Conservation (phyloP, 352 stramenopile species). For the Globisporangium iwayamae region DNA sequence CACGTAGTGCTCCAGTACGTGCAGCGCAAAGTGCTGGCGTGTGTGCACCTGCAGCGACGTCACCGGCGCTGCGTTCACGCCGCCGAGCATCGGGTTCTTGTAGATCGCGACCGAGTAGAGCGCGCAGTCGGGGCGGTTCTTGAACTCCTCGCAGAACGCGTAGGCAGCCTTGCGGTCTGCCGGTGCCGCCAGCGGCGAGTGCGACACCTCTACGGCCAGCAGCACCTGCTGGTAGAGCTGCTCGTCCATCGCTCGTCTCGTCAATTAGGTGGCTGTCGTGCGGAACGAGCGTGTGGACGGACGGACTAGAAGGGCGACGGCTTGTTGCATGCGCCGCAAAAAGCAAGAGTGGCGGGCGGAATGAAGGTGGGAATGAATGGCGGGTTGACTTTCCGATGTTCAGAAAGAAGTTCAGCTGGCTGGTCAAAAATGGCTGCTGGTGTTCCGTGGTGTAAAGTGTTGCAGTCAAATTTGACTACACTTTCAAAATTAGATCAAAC, state of each 20-base stretch:
- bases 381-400: background rate
- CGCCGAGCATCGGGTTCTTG: constrained; percentile 36
- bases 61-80: background rate
- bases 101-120: constrained; percentile 74
- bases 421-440: background rate
- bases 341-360: background rate
- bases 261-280: no score
- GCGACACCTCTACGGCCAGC: constrained; percentile 65
- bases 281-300: no score
- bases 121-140: constrained; percentile 61
- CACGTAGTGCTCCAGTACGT: constrained; percentile 72
- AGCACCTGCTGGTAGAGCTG: constrained; percentile 73
- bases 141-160: constrained; percentile 74
- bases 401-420: background rate
- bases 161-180: constrained; percentile 56
- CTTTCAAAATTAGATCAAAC: background rate
- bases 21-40: constrained; percentile 75
- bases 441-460: background rate
- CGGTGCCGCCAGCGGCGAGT: constrained; percentile 48
- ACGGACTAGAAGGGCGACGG: no score
- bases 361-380: background rate
- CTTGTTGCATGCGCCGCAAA: background rate
- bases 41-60: constrained; percentile 37
- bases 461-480: no score
- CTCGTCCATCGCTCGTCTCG: constrained; percentile 40